Evolutionary conservation across 345 rosid species (phyloP), one percentile per base, ranked within the genome.

Genomic region (Brassica cretica): DNA sequence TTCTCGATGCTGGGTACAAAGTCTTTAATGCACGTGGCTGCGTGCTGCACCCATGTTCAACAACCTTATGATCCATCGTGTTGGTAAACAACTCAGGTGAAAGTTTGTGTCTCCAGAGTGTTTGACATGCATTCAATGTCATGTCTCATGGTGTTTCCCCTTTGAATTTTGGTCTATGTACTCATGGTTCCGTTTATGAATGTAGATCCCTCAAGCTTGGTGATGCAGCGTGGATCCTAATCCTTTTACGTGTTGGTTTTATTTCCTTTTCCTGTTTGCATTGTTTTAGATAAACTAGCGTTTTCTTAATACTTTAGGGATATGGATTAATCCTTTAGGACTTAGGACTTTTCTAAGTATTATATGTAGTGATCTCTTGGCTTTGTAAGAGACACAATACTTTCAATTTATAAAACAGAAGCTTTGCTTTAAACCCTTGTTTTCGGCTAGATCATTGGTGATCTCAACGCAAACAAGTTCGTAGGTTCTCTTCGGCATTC

Each of bases 1-100:
- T 90, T 93, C 76, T 90, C 97, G 10, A 88, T 89, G 95, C 91
- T 93, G 51, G 97, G 91, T 84, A 82, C 93, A 0, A 92, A 87
- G 82, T 91, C 95, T 84, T 79, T 91, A 64, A 88, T 93, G 83
- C 86, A 89, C 73, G 91, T 85, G 24, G 88, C 92, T 5, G 98
- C 88, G 3, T 80, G 92, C 32, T 93, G 97, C 85, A 89, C 89
- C 89, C 6, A 82, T 91, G 92, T 93, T 93, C 77, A 81, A 81
- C 80, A 93, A 84, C 72, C 75, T 92, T 1, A 86, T 89, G 97
- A 88, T 93, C 77, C 95, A 89, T 39, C 90, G 97, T 39, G 95
- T 95, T 59, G 97, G 97, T 70, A 91, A 86, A 74, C 76, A 91
- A 64, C 89, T 93, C 51, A 86, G 78, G 98, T 39, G 46, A 39